Evolutionary conservation across 148 eudicot species (phyloP), one percentile per base, ranked within the genome.

Genomic region (Rhododendron ferrugineum): DNA sequence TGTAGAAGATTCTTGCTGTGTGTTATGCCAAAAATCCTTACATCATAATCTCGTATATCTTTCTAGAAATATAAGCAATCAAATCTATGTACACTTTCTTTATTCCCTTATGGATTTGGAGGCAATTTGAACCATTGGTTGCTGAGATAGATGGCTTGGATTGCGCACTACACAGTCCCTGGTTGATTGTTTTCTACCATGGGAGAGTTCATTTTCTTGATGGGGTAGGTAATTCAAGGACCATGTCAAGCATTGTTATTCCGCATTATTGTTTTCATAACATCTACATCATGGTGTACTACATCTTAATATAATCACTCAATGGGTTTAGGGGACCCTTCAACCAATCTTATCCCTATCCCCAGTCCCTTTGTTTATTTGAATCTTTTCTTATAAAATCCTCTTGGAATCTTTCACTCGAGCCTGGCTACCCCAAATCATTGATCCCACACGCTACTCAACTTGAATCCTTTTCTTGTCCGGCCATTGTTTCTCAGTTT

Each of bases 271-370:
- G 23, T 77, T 77, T 18, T 77, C 50, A 42, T 9, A 28, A 77
- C 80, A 77, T 77, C 80, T 0, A 42, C 80, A 44, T 77, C 80
- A 77, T 22, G 80, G 26, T 20, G 50, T 44, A 23, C 3, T 60
- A 77, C 28, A 46, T 78, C 28, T 78, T 78, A 78, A 26, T 78
- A 78, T 26, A 78, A 22, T 23, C 14, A 26, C 7, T n/a, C 13
- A 36, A 78, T 36, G 44, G 56, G 30, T 47, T 23, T 46, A 5
- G 81, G 20, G 28, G 79, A 75, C 49, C 44, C 79, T 40, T 75
- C 79, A 75, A 37, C 36, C 81, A 40, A n/a, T 64, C 75, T 28
- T 58, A 82, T 82, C 76, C n/a, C 13, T n/a, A 62, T 82, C 68
- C 52, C 84, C 37, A 37, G 6, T 47, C 74, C 28, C 18, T 23